Base-by-base conservation (phyloP, 2,329 filamentous ascomycete genomes). In the Aspergillus pseudotamarii region DNA sequence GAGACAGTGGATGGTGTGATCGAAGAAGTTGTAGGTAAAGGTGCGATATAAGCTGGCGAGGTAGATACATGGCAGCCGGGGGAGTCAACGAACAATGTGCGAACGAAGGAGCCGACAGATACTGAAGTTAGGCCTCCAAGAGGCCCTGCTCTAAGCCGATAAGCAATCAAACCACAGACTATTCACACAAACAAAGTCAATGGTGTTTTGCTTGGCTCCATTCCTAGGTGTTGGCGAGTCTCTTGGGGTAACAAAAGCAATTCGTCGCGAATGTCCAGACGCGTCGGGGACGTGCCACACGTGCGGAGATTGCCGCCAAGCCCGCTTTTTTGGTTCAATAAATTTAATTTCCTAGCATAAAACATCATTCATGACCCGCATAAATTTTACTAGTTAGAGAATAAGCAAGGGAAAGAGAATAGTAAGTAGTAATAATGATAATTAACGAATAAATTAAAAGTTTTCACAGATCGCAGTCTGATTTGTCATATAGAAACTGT, bases 1-100 rank as follows among this genome's bases (percentile, higher is more conserved):
- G 91, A 21, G 93, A 95, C 58, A 94, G 88, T n/a, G 94, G 91
- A 75, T 97, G 92, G 69, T 94, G 90, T 51, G 91, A 91, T 78
- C 87, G 88, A 78, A 96, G 88, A 61, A 99, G 91, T 79, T 97
- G 91, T 64, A 87, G 86, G 83, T 99, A 99, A 72, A 98, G 89
- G 72, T 94, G 94, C 57, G 93, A 92, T 75, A 98, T 91, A 68
- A 97, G 86, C 68, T 88, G 86, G 69, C 95, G 92, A 74, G 94
- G 95, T 67, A 99, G 90, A 89, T 97, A 96, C 95, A 99, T 99
- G 78, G 73, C 72, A 65, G 62, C 59, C 65, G 66, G 71, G 54
- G 57, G 51, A 69, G 32, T 55, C n/a, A 34, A 55, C 63, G 65
- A 67, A 71, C 60, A 57, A 64, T 65, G 62, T 23, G 60, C 66